phyloP scores from a whole-genome alignment of 2,329 filamentous ascomycete genomes.

The Fusarium proliferatum region DNA sequence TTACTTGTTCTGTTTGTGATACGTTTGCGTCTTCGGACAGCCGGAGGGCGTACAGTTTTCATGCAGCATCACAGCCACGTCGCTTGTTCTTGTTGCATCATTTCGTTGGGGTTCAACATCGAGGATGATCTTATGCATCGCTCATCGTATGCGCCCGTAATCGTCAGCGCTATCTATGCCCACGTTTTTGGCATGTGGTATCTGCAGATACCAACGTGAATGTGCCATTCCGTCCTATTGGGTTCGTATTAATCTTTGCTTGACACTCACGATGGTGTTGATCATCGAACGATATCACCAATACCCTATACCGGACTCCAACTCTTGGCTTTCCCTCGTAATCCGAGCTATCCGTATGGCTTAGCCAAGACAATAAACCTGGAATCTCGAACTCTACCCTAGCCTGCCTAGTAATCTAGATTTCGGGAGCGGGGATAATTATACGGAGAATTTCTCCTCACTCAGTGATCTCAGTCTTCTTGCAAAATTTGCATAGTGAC shows the following conservation, averaged over 20 bases:
- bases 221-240: neutral
- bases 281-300: constrained; percentile 10
- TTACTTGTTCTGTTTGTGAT: constrained; percentile 28
- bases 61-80: neutral
- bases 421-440: constrained; percentile 29
- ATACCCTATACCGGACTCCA: neutral
- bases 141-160: neutral
- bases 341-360: constrained; percentile 11
- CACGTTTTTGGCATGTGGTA: constrained; percentile 26
- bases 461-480: neutral
- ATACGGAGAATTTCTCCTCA: constrained; percentile 22
- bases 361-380: neutral
- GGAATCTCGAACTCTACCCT: neutral
- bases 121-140: constrained; percentile 1
- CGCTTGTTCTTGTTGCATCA: neutral
- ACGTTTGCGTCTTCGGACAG: constrained; percentile 16
- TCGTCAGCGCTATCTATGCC: constrained; percentile 1
- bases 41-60: constrained; percentile 23
- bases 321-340: constrained; percentile 1
- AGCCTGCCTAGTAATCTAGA: constrained; percentile 25
- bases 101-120: constrained; percentile 5
- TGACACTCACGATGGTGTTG: neutral
- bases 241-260: neutral
- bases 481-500: neutral
- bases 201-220: constrained; percentile 10